Conservation (phyloP, 208 protist species). For the Paratrypanosoma confusum region DNA sequence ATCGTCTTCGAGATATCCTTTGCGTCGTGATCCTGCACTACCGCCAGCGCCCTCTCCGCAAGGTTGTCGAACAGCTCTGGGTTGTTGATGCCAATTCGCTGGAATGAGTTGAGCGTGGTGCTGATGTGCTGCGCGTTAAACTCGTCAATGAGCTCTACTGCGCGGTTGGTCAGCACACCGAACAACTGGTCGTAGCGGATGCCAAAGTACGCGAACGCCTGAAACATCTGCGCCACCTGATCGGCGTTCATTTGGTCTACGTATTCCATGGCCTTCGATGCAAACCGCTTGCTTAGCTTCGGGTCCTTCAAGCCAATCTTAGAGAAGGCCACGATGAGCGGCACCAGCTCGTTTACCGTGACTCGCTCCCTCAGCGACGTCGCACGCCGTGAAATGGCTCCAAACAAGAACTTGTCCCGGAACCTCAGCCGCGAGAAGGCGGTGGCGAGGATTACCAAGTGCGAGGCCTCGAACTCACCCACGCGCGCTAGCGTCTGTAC, state of each 20-base stretch:
- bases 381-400: conserved; percentile 68
- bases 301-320: conserved; percentile 75
- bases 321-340: conserved; percentile 75
- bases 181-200: conserved; percentile 90
- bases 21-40: conserved; percentile 85
- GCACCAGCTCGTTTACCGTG: conserved; percentile 81
- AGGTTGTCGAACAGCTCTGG: conserved; percentile 89
- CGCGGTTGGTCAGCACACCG: conserved; percentile 86
- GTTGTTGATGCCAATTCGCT: conserved; percentile 88
- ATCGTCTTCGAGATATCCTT: conserved; percentile 72
- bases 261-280: conserved; percentile 85
- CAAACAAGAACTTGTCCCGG: conserved; percentile 70
- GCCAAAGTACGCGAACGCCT: conserved; percentile 82
- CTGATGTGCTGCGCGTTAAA: conserved; percentile 88
- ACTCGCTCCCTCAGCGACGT: conserved; percentile 84
- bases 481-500: conserved; percentile 81
- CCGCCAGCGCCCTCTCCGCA: conserved; percentile 78
- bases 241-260: conserved; percentile 87
- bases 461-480: conserved; percentile 80
- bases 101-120: conserved; percentile 79
- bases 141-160: conserved; percentile 87
- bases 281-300: conserved; percentile 84
- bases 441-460: conserved; percentile 80
- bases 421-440: conserved; percentile 72
- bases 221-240: conserved; percentile 79